Base-by-base conservation (phyloP, 208 protist genomes). In the Borovskyia barvae region DNA sequence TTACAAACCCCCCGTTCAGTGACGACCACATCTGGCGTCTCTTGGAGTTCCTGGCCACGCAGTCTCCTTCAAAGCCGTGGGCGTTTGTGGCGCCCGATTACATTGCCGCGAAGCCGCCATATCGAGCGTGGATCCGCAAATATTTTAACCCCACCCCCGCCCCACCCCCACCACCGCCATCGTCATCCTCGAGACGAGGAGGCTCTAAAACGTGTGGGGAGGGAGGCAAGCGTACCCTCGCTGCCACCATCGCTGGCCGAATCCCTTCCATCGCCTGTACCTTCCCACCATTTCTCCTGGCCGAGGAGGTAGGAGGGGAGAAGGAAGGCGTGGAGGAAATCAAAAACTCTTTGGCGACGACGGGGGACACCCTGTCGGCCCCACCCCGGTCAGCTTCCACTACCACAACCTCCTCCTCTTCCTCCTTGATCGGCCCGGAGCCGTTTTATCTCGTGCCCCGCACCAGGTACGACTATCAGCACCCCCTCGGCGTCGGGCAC, bases 1-100 rank as follows among this genome's bases (percentile, higher is more conserved):
- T 90, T 24, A 92, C 81, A 25, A 82, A 94, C 46, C 87, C 80
- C 1, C 82, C 85, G 24, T 95, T 88, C 56, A 86, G 85, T 25
- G 89, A 75, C n/a, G 76, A 88, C 42, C 82, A 91, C 78, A 82
- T 90, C 48, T 65, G 72, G 25, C 64, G 74, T 15, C 47, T 92
- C 29, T 32, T 88, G 33, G 28, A 60, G 36, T 87, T 82, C 20
- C 36, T 89, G 2, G 56, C 77, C 22, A 53, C 58, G 24, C 66
- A 73, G 22, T 26, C 26, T 24, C 54, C 58, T 60, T 17, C 59
- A 43, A 53, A 65, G 70, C 83, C 84, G 35, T 91, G 82, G 75
- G 75, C 77, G 11, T 78, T 90, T 36, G 66, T 91, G 11, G 77
- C 82, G 14, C 83, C 87, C 11, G 74, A 91, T 56, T 90, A 88